Evolutionary conservation across 1,284 basidiomycete species (phyloP), one percentile per base, ranked within the genome.

Genomic region (Anthracocystis panici-leucophaei): DNA sequence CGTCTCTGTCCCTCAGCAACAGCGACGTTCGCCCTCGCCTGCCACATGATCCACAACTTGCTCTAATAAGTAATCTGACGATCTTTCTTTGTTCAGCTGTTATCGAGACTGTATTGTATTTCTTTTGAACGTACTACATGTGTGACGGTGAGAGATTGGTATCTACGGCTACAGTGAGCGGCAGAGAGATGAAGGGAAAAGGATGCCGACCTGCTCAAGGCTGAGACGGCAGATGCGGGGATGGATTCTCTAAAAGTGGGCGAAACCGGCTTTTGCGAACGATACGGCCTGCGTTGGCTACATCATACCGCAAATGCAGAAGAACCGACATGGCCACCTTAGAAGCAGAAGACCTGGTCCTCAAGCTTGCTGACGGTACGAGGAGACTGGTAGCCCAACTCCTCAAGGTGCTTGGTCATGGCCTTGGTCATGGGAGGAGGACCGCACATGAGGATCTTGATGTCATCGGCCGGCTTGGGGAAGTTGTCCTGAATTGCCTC

Each of bases 381-480:
- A 16, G 96, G 93, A 45, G 91, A 90, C 51, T 93, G 91, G 88
- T 94, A 97, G 75, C 90, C 91, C 79, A 99, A 90, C 59, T 92
- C 92, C 31, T 90, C 91, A 27, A 99, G 89, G 85, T 96, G 91
- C 89, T 92, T 94, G 89, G 97, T 97, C 94, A 98, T 97, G 50
- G 95, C 96, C 57, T 88, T 89, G 85, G 97, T 91, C 96, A 98
- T 98, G 9, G 95, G 95, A 23, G 95, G 95, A 64, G 96, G 96
- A 54, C 93, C 86, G 65, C 87, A 87, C 63, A 87, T 82, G 45
- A 87, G 77, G 29, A 87, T 80, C 77, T 85, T 86, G 72, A 80
- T 82, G 69, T 79, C 72, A n/a, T 79, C 79, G 8, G 77, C 68
- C 10, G 82, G 66, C 12, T 61, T 58, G 11, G 86, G 84, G 21